Base-by-base conservation (phyloP, 345 rosid species). In the Citrus unshiu region DNA sequence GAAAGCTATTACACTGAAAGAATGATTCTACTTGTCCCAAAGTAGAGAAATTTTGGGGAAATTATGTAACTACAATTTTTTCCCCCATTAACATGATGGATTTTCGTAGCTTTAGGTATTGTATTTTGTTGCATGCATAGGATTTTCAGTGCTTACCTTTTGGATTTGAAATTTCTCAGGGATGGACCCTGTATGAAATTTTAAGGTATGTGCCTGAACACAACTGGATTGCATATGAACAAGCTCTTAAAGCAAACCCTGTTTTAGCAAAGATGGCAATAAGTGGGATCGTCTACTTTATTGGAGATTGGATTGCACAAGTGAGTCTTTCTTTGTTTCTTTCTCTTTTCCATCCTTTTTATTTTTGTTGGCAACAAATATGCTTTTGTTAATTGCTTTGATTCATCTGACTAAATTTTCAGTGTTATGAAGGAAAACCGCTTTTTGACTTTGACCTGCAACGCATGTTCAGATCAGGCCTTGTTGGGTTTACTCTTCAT, bases 271-370 rank as follows among this genome's bases (percentile, higher is more conserved):
- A 95, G 89, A 92, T 95, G 99, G 96, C 91, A 6, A 93, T 95
- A 34, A 95, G 99, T 73, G 98, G 99, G 69, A 80, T 92, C 58
- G 98, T 95, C 18, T 95, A 95, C 81, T 84, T 91, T 57, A 74
- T 91, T 39, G 98, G 98, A 66, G 98, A 95, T 84, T 93, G 98
- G 97, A 93, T 95, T 88, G 99, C 99, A 6, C 99, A 95, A 82
- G 98, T 92, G 86, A 85, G 77, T 60, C 43, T 27, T 32, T 39
- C 3, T 22, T 62, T 4, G 43, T 2, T 21, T 54, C 18, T 3
- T 21, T 57, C 9, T 14, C 59, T 60, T 58, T 39, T 35, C 57
- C 9, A 19, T 46, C 40, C 32, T 0, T 30, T 74, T 56, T 30
- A 27, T 67, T 62, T 73, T 54, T 39, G 5, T 39, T 51, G 35